Conservation (phyloP, 495 filamentous ascomycete genomes). For the Rusavskia elegans region DNA sequence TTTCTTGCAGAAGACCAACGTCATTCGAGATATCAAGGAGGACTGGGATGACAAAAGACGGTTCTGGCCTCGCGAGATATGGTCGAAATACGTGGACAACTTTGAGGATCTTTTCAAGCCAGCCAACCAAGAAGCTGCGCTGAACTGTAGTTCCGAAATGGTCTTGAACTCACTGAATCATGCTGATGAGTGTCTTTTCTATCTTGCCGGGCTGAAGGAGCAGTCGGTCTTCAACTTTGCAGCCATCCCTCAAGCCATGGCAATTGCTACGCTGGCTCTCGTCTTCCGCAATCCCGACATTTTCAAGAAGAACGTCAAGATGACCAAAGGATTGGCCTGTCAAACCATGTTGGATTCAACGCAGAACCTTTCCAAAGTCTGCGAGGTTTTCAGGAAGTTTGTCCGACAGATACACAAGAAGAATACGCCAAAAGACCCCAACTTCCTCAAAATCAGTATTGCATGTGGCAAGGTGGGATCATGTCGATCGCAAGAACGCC, state of each 20-base stretch:
- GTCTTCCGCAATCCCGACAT: slow-evolving; percentile 86
- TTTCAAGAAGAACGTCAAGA: slow-evolving; percentile 83
- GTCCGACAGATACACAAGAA: slow-evolving; percentile 76
- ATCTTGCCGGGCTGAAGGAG: slow-evolving; percentile 88
- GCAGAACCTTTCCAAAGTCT: slow-evolving; percentile 68
- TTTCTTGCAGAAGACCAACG: slow-evolving; percentile 95
- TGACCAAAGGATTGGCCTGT: slow-evolving; percentile 89
- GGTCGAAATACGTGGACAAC: slow-evolving; percentile 80
- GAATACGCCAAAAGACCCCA: slow-evolving; percentile 86
- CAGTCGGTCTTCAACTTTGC: slow-evolving; percentile 99
- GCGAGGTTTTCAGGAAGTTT: slow-evolving; percentile 62
- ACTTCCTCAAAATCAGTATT: slow-evolving; percentile 83
- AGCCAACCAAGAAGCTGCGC: slow-evolving; percentile 59
- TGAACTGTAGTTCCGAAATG: slow-evolving; percentile 91
- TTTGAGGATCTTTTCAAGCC: slow-evolving; percentile 83
- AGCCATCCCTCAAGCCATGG: slow-evolving; percentile 96
- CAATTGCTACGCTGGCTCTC: slow-evolving; percentile 79
- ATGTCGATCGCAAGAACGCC: background rate
- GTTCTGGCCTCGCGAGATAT: slow-evolving; percentile 92
- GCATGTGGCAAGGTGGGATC: slow-evolving; percentile 63
- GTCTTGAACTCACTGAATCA: slow-evolving; percentile 75
- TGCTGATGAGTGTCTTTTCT: slow-evolving; percentile 86
- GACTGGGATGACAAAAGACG: slow-evolving; percentile 72
- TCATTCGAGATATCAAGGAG: slow-evolving; percentile 88
- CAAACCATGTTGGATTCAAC: slow-evolving; percentile 81